These are phyloP conservation scores for Scortechinia acanthostroma DNA, from an alignment of 2,329 filamentous ascomycete genomes.

Conservation along the genomic window DNA sequence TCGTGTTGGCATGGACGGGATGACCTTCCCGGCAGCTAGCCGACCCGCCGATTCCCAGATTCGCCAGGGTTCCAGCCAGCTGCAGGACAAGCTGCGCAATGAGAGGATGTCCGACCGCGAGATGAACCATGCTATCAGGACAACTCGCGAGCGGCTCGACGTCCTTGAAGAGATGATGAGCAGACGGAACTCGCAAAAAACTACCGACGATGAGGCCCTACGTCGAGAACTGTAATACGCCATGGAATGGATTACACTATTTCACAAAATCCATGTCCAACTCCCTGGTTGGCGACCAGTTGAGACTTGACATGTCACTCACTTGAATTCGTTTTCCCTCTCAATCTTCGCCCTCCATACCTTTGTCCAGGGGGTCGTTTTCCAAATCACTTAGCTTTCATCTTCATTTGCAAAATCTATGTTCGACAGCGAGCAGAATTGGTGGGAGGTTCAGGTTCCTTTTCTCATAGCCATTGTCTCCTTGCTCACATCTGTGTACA, in stretches of 20 bases:
- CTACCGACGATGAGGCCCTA: not conserved
- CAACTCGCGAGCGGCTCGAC: constrained; percentile 79
- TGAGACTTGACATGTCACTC: no score
- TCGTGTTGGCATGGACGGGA: constrained; percentile 65
- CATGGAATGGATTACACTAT: no score
- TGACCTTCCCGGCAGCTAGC: constrained; percentile 27
- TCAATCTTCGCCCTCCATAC: not conserved
- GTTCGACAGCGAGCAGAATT: no score
- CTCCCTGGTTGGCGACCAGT: no score
- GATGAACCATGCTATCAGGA: constrained; percentile 71
- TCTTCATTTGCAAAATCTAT: not conserved
- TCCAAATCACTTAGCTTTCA: not conserved
- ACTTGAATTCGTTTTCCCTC: not conserved
- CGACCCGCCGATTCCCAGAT: not conserved
- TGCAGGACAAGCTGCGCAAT: constrained; percentile 49
- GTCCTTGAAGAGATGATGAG: constrained; percentile 70
- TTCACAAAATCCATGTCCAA: no score
- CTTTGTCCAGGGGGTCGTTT: not conserved
- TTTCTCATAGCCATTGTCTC: no score
- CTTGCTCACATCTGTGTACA: no score
- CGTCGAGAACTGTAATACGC: not conserved
- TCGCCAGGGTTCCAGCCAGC: constrained; percentile 9
- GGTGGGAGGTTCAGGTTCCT: no score
- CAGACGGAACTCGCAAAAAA: constrained; percentile 32
- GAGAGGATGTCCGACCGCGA: constrained; percentile 65